These are phyloP conservation scores for Phytophthora litchii DNA, from an alignment of 352 stramenopile genomes.

Conservation along the genomic window DNA sequence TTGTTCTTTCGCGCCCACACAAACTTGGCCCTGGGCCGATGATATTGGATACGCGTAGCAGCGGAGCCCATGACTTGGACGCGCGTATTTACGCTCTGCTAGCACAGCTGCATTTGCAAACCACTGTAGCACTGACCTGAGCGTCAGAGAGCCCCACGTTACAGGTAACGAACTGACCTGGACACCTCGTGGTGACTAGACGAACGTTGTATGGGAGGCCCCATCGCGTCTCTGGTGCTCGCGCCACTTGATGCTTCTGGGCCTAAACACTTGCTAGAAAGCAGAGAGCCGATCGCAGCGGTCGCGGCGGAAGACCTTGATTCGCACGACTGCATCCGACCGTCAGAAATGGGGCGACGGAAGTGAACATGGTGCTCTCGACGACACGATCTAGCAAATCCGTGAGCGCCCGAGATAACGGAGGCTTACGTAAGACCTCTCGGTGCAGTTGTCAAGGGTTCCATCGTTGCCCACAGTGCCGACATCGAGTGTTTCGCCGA, in stretches of 20 bases:
- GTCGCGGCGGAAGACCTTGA: neutral
- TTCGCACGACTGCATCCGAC: constrained; percentile 22
- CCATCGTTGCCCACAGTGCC: neutral
- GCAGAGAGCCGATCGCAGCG: constrained; percentile 9
- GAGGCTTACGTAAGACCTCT: neutral
- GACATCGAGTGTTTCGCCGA: too few relatives aligned
- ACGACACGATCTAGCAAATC: constrained; percentile 18
- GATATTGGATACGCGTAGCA: neutral
- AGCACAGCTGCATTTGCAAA: neutral
- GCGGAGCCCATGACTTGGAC: neutral
- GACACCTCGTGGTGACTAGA: neutral
- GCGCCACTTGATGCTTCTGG: constrained; percentile 4
- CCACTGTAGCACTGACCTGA: constrained; percentile 9
- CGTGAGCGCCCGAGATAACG: neutral
- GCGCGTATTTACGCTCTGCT: neutral
- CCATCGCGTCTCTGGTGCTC: constrained; percentile 11
- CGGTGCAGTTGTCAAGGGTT: neutral
- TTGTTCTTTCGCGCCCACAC: constrained; percentile 36
- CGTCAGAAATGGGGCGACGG: constrained; percentile 28
- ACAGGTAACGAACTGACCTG: constrained; percentile 7
- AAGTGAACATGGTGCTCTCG: constrained; percentile 2
- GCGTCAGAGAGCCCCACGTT: constrained; percentile 8
- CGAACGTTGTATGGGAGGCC: neutral
- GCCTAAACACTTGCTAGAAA: neutral
- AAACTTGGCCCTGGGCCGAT: neutral